phyloP scores from a whole-genome alignment of 805 yeast genomes.

The Teunomyces pallodes region DNA sequence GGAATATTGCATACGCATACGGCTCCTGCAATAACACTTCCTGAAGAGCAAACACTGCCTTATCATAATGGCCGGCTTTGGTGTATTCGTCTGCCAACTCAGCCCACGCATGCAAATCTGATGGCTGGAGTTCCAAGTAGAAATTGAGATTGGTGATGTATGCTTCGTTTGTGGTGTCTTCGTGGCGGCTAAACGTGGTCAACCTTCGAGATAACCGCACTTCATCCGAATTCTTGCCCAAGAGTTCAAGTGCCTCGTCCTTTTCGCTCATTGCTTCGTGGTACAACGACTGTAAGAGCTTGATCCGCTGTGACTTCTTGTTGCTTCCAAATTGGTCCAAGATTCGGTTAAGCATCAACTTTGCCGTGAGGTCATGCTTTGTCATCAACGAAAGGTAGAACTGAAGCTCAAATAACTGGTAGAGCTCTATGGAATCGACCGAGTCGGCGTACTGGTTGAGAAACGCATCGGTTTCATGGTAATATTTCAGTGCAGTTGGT shows the following conservation, averaged over 20 bases:
- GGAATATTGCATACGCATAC: slow-evolving; percentile 62
- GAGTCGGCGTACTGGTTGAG: slow-evolving; percentile 28
- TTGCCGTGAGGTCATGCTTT: slow-evolving; percentile 71
- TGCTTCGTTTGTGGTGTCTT: slow-evolving; percentile 25
- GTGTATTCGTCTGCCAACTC: slow-evolving; percentile 70
- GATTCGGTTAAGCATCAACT: slow-evolving; percentile 58
- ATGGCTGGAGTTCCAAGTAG: slow-evolving; percentile 62
- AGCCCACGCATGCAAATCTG: slow-evolving; percentile 76
- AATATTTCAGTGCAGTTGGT: slow-evolving; percentile 34
- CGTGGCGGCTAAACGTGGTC: slow-evolving; percentile 29
- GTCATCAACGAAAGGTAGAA: slow-evolving; percentile 61
- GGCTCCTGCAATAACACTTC: slow-evolving; percentile 73
- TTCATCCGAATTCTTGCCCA: slow-evolving; percentile 34
- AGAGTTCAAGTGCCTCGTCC: slow-evolving; percentile 24
- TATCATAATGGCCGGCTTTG: slow-evolving; percentile 58
- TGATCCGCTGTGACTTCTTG: slow-evolving; percentile 52
- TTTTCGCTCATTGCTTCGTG: slow-evolving; percentile 51
- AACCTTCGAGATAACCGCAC: slow-evolving; percentile 35
- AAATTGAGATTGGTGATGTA: slow-evolving; percentile 56
- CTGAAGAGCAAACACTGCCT: slow-evolving; percentile 63
- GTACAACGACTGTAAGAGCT: slow-evolving; percentile 52
- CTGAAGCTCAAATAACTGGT: slow-evolving; percentile 64
- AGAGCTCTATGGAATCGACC: slow-evolving; percentile 46
- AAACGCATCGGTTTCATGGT: slow-evolving; percentile 39
- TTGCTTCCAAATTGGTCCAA: slow-evolving; percentile 63